These are phyloP conservation scores for Chlamydomonas incerta DNA, from an alignment of 139 green algal species.

Conservation along the genomic window DNA sequence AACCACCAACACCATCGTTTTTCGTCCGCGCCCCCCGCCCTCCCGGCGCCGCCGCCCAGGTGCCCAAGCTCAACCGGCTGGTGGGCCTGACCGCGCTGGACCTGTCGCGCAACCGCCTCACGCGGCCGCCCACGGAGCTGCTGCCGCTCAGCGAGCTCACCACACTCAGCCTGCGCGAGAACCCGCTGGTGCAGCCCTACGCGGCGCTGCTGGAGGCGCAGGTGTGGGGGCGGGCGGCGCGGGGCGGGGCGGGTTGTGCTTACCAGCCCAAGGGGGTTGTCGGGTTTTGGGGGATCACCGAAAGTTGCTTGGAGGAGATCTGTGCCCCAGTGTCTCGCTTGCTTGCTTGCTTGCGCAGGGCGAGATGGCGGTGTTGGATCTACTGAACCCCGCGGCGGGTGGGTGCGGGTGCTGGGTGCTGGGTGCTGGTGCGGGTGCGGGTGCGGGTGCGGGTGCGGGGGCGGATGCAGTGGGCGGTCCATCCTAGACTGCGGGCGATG, in stretches of 20 bases:
- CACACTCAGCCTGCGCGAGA: slow-evolving; percentile 41
- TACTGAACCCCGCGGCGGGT: slow-evolving; percentile 25
- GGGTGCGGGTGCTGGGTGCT: too few relatives aligned
- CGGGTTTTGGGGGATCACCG: too few relatives aligned
- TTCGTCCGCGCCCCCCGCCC: not conserved
- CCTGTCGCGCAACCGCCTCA: slow-evolving; percentile 51
- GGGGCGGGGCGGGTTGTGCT: too few relatives aligned
- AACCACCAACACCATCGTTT: too few relatives aligned
- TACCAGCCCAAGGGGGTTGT: too few relatives aligned
- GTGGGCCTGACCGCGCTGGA: slow-evolving; percentile 57
- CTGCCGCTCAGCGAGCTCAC: slow-evolving; percentile 37
- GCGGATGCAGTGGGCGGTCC: too few relatives aligned
- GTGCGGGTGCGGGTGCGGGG: too few relatives aligned
- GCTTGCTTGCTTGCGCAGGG: slow-evolving; percentile 7
- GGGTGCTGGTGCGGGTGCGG: too few relatives aligned
- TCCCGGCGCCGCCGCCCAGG: not conserved
- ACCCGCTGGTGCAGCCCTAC: slow-evolving; percentile 40
- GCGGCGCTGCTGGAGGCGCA: slow-evolving; percentile 22
- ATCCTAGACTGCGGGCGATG: too few relatives aligned
- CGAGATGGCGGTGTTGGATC: slow-evolving; percentile 33
- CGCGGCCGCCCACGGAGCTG: slow-evolving; percentile 46
- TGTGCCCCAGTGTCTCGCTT: too few relatives aligned
- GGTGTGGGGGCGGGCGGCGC: too few relatives aligned
- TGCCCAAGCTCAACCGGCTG: slow-evolving; percentile 49
- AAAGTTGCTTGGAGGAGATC: too few relatives aligned